Evolutionary conservation across 83 land plant genomes (phyloP).

Genomic region (Isoetes engelmannii): DNA sequence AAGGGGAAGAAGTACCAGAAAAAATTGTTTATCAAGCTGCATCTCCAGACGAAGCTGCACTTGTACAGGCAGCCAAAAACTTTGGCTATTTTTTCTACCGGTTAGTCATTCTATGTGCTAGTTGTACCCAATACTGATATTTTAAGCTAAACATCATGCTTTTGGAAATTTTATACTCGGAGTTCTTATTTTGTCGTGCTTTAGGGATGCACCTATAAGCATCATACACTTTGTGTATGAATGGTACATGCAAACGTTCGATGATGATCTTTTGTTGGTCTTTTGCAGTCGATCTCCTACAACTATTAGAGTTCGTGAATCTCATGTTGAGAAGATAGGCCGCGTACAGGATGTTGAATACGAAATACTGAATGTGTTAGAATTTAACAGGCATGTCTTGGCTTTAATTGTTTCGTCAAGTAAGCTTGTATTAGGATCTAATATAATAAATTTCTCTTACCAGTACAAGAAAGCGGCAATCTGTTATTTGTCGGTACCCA

Average conservation of each 20-base stretch:
- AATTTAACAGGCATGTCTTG: constrained; percentile 75
- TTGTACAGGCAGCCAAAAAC: constrained; percentile 87
- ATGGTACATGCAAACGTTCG: no score
- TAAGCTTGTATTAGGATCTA: neutral
- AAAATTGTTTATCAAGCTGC: constrained; percentile 93
- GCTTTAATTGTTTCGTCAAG: neutral
- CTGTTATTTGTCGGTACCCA: constrained; percentile 94
- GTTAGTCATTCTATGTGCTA: constrained; percentile 21
- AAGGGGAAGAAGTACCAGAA: constrained; percentile 92
- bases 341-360: constrained; percentile 69
- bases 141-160: no score
- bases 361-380: constrained; percentile 93
- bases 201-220: neutral
- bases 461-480: constrained; percentile 95
- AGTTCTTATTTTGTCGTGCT: neutral
- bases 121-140: no score
- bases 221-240: no score
- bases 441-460: constrained; percentile 1
- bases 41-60: constrained; percentile 98
- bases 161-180: no score
- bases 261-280: neutral
- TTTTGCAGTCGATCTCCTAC: constrained; percentile 87
- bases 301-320: constrained; percentile 78
- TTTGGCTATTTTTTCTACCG: constrained; percentile 98
- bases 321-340: constrained; percentile 90